A percentile compares a stretch with the other conserved stretches of the same genome.
Conservation (phyloP, 306 rosid genomes). For the Lathyrus oleraceus region DNA sequence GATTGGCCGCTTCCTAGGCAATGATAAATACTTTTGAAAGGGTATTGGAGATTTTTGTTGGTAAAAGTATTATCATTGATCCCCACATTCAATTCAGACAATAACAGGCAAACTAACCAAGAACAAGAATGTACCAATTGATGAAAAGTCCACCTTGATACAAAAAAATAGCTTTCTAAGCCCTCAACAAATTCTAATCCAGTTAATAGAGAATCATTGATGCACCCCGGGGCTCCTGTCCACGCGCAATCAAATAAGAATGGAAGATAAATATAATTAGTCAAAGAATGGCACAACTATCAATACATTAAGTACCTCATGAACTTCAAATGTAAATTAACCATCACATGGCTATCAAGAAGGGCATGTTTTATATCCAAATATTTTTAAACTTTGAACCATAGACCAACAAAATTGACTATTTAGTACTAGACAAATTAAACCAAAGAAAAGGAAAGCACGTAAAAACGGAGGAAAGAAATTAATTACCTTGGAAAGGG, state of each 20-base stretch:
- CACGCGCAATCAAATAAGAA: conserved; percentile 17
- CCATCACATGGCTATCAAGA: conserved; percentile 17
- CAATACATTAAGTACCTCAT: conserved; percentile 4
- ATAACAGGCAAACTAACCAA: conserved; percentile 31
- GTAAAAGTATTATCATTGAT: conserved; percentile 8
- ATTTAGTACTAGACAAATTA: neutral
- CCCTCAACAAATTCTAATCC: conserved; percentile 94
- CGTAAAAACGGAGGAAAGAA: conserved; percentile 2
- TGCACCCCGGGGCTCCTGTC: conserved; percentile 96
- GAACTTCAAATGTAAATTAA: conserved; percentile 14
- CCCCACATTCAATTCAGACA: conserved; percentile 22
- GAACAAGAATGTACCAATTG: conserved; percentile 74
- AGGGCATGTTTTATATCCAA: conserved; percentile 18
- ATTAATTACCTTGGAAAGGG: conserved; percentile 84
- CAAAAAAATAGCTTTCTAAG: conserved; percentile 72
- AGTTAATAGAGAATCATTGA: conserved; percentile 85
- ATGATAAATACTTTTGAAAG: conserved; percentile 20
- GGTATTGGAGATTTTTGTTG: conserved; percentile 25
- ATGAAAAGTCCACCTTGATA: conserved; percentile 94
- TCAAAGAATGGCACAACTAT: conserved; percentile 5
- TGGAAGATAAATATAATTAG: neutral
- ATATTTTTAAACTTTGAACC: neutral
- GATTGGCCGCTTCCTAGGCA: conserved; percentile 30
- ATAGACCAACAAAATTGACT: neutral
- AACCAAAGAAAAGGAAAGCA: conserved; percentile 1